Evolutionary conservation across 805 yeast species (phyloP).

Genomic region (Hanseniaspora meyeri): DNA sequence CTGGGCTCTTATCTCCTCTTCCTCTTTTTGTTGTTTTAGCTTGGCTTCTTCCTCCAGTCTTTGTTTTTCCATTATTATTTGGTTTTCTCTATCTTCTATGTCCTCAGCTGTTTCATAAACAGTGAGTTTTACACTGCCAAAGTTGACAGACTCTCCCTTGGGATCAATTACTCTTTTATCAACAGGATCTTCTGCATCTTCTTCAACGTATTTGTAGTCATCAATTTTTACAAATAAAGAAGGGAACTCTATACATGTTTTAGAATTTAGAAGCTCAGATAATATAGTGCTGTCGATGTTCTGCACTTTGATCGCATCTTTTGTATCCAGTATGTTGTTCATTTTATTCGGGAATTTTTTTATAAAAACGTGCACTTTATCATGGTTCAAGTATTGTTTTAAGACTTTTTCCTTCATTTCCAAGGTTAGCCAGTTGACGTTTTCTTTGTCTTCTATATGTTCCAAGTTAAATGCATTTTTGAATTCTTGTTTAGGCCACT

Average conservation of each 20-base stretch:
- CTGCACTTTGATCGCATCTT: conserved; percentile 32
- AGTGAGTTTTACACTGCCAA: background rate
- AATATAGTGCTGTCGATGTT: conserved; percentile 25
- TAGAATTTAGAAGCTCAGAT: conserved; percentile 40
- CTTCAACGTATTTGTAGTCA: conserved; percentile 21
- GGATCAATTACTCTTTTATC: conserved; percentile 3
- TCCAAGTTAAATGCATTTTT: background rate
- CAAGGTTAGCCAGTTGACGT: conserved; percentile 16
- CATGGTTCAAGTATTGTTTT: conserved; percentile 12
- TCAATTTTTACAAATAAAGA: conserved; percentile 39
- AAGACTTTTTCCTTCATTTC: conserved; percentile 15
- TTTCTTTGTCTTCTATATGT: conserved; percentile 12
- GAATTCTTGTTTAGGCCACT: background rate
- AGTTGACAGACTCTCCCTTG: background rate
- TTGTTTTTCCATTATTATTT: background rate
- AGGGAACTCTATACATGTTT: conserved; percentile 66
- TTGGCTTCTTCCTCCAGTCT: background rate
- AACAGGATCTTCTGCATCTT: conserved; percentile 20
- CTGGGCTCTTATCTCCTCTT: conserved; percentile 12
- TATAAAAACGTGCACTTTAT: conserved; percentile 19
- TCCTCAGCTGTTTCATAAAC: conserved; percentile 5
- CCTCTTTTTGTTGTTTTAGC: conserved; percentile 18
- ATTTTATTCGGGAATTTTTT: conserved; percentile 27
- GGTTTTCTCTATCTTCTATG: background rate
- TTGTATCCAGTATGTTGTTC: conserved; percentile 25